These are phyloP conservation scores for Zelonia costaricensis DNA, from an alignment of 208 protist genomes.

Conservation along the genomic window DNA sequence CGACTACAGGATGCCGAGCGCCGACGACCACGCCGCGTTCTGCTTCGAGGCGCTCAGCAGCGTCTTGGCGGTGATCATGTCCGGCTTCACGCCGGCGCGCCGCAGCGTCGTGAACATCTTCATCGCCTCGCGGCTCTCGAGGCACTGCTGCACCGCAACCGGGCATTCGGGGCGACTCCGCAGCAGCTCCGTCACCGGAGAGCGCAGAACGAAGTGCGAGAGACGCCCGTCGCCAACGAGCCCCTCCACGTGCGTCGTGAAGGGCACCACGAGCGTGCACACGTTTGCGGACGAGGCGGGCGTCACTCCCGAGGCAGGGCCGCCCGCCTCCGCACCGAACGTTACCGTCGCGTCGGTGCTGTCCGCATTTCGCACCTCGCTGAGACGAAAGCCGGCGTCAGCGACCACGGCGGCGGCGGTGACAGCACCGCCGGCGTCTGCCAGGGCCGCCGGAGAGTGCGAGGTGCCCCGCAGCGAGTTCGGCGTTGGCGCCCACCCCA, in stretches of 20 bases:
- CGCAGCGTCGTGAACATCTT: conserved; percentile 55
- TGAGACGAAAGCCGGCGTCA: background rate
- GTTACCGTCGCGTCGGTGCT: background rate
- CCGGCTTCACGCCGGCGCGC: conserved; percentile 50
- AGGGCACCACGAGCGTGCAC: conserved; percentile 42
- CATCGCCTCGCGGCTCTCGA: conserved; percentile 45
- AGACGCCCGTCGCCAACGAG: conserved; percentile 21
- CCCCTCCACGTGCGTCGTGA: conserved; percentile 56
- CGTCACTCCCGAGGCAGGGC: too few species aligned
- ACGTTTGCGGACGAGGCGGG: background rate
- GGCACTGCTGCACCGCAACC: conserved; percentile 24
- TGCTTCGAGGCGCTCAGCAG: conserved; percentile 42
- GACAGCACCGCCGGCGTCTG: too few species aligned
- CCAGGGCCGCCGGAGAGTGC: too few species aligned
- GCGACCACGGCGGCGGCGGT: background rate
- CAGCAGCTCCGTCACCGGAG: conserved; percentile 32
- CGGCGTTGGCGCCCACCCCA: conserved; percentile 62
- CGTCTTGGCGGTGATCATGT: conserved; percentile 56
- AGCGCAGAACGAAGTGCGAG: conserved; percentile 63
- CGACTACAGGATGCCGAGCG: conserved; percentile 52
- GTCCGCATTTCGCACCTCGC: background rate
- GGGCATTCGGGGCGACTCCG: conserved; percentile 24
- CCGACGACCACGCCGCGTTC: conserved; percentile 45
- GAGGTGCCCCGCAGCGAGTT: background rate
- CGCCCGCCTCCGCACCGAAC: background rate